phyloP scores from a whole-genome alignment of 805 yeast species.

The Candida anglica region DNA sequence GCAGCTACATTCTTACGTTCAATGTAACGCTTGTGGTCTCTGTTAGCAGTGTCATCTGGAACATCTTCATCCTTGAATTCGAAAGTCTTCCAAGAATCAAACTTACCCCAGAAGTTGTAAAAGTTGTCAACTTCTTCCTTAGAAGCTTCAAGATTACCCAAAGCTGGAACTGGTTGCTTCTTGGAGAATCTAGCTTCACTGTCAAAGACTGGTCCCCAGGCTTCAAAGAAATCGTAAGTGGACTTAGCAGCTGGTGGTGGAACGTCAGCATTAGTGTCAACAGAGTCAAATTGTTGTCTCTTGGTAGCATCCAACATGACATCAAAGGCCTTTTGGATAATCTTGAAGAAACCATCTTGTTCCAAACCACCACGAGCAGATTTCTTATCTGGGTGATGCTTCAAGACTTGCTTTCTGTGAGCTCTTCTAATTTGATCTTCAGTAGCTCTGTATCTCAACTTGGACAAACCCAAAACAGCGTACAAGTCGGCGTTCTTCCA shows the following conservation, averaged over 20 bases:
- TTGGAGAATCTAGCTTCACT: constrained; percentile 90
- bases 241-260: constrained; percentile 67
- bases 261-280: constrained; percentile 85
- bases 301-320: constrained; percentile 77
- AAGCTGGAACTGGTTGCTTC: constrained; percentile 80
- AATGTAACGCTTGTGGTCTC: constrained; percentile 98
- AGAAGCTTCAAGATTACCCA: constrained; percentile 65
- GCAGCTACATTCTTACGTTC: constrained; percentile 97
- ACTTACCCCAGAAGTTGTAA: constrained; percentile 89
- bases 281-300: constrained; percentile 94
- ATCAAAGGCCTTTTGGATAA: constrained; percentile 96
- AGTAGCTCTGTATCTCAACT: constrained; percentile 86
- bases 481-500: constrained; percentile 97
- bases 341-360: constrained; percentile 95
- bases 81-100: constrained; percentile 97
- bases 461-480: constrained; percentile 91
- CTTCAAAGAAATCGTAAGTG: constrained; percentile 79
- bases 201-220: constrained; percentile 89
- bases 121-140: constrained; percentile 85
- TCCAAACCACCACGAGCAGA: constrained; percentile 86
- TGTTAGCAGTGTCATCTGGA: constrained; percentile 98
- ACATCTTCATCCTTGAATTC: constrained; percentile 98
- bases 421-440: constrained; percentile 93
- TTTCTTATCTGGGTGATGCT: constrained; percentile 98
- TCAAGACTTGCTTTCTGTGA: constrained; percentile 92